Conservation (phyloP, 2,329 filamentous ascomycete genomes). For the Lasiodiplodia sp. region DNA sequence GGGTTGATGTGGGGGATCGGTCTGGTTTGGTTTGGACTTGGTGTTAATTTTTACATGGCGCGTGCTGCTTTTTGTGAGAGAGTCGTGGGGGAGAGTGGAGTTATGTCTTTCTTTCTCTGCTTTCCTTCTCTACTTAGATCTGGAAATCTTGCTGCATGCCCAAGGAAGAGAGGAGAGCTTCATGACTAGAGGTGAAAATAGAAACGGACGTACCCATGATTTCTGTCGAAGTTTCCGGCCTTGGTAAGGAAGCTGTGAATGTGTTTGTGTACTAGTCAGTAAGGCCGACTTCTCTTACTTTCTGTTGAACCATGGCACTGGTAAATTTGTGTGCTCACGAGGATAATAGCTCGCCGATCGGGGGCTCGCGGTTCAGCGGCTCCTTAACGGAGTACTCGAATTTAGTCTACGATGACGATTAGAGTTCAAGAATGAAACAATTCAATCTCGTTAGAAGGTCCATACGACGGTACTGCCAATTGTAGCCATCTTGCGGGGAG, state of each 20-base stretch:
- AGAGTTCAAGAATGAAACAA: neutral
- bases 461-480: neutral
- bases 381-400: conserved; percentile 52
- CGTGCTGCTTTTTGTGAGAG: neutral
- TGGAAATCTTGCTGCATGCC: neutral
- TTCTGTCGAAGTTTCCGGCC: conserved; percentile 62
- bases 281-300: neutral
- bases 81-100: neutral
- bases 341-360: conserved; percentile 52
- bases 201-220: conserved; percentile 52
- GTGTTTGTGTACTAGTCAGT: neutral
- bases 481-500: neutral
- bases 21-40: conserved; percentile 21
- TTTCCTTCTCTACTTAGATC: neutral
- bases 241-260: conserved; percentile 56
- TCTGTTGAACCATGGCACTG: neutral
- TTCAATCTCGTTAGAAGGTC: neutral
- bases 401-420: neutral
- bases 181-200: neutral
- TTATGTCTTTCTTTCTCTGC: neutral
- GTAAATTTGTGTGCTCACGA: conserved; percentile 41
- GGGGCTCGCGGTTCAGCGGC: conserved; percentile 59
- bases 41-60: neutral
- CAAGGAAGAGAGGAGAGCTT: neutral
- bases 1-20: conserved; percentile 58